Conservation (phyloP, 805 yeast genomes). For the Lachancea fermentati region DNA sequence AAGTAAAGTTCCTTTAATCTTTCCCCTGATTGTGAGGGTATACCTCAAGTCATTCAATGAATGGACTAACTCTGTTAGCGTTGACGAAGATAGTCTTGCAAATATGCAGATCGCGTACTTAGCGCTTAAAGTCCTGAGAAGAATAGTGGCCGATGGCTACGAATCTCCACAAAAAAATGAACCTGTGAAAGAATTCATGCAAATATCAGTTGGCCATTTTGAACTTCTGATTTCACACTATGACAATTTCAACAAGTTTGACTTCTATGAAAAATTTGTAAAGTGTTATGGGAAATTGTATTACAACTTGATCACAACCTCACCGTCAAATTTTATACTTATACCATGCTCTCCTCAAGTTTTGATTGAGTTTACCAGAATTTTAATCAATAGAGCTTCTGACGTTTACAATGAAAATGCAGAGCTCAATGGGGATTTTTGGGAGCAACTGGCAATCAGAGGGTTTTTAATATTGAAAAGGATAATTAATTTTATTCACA, state of each 20-base stretch:
- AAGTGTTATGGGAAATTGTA: slow-evolving; percentile 73
- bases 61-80: slow-evolving; percentile 44
- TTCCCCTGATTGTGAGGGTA: slow-evolving; percentile 52
- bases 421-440: slow-evolving; percentile 52
- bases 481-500: slow-evolving; percentile 54
- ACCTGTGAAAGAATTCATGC: slow-evolving; percentile 54
- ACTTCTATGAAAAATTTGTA: slow-evolving; percentile 58
- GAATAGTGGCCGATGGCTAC: slow-evolving; percentile 71
- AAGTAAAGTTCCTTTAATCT: slow-evolving; percentile 56
- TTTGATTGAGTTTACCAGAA: slow-evolving; percentile 51
- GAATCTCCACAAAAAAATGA: slow-evolving; percentile 59
- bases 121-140: slow-evolving; percentile 65
- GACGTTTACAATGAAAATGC: slow-evolving; percentile 49
- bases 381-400: slow-evolving; percentile 62
- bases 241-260: slow-evolving; percentile 39
- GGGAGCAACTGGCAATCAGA: slow-evolving; percentile 71
- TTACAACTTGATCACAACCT: slow-evolving; percentile 48
- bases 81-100: slow-evolving; percentile 35
- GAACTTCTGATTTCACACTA: slow-evolving; percentile 49
- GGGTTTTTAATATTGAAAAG: slow-evolving; percentile 59
- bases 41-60: slow-evolving; percentile 55
- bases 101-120: slow-evolving; percentile 72
- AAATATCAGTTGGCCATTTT: slow-evolving; percentile 51
- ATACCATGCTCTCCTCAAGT: slow-evolving; percentile 59
- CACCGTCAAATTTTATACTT: slow-evolving; percentile 67